Base-by-base conservation (phyloP, 176 grass and related monocot species). In the Neostapfia colusana region DNA sequence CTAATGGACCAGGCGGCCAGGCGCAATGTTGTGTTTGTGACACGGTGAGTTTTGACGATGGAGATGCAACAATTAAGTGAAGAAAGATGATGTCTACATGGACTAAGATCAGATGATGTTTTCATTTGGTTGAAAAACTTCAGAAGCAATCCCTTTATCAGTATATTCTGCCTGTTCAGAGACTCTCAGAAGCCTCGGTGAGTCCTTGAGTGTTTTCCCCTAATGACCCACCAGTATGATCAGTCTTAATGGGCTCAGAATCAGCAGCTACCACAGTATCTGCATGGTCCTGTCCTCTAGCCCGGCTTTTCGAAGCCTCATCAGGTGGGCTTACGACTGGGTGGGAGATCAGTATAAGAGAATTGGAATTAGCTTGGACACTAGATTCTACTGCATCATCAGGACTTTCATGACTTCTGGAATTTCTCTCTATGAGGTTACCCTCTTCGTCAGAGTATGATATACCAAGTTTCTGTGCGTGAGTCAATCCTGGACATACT, bases 401-500 rank as follows among this genome's bases (percentile, higher is more conserved):
- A 15, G 48, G 39, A 70, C 21, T 79, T 54, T 75, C 67, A 67
- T 36, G 75, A 77, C 51, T 66, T 54, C 41, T 27, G 34, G 87
- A 85, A 83, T 39, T 70, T 48, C 79, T 68, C 41, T 87, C 82
- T 71, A 63, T 63, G 16, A 53, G 50, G 77, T 72, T 84, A 21
- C 79, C 81, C 51, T 85, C 76, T 57, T 86, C 84, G 1, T 81
- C 79, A 26, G 60, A 76, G 69, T 90, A 98, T 4, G 82, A 86
- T 79, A 92, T 88, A 35, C 91, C 91, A 76, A 88, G 88, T 76
- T 85, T 98, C 82, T 94, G 95, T 49, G 75, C 89, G 77, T 98
- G 87, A 83, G 77, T 90, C 73, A 98, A 86, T 54, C 95, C 91
- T 66, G 53, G 84, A 88, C 91, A 98, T 7, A 81, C 83, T 65